Percentiles rank a stretch among this genome's conserved stretches.
phyloP scores from a whole-genome alignment of 108 stramenopile genomes.

The Pseudonitzschia multiseries region DNA sequence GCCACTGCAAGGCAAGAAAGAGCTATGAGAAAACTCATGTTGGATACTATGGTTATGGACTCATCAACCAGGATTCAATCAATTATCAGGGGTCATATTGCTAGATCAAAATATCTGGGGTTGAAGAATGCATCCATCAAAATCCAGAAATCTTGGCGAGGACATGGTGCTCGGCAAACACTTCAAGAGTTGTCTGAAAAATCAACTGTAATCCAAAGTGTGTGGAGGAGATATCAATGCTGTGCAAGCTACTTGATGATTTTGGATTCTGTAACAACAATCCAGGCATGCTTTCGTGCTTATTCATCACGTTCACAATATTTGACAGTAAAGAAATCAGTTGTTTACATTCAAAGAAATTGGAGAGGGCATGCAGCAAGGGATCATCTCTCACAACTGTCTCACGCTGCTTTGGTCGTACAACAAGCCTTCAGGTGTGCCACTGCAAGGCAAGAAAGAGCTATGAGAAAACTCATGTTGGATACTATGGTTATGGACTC shows the following conservation, averaged over 20 bases:
- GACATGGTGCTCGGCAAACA: not conserved
- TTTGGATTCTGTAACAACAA: not conserved
- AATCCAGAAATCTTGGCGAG: conserved; percentile 15
- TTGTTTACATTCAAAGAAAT: not conserved
- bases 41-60: not conserved
- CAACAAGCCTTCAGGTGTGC: conserved; percentile 12
- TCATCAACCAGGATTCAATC: conserved; percentile 20
- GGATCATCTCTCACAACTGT: not conserved
- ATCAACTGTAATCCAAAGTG: not conserved
- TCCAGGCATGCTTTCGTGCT: conserved; percentile 3
- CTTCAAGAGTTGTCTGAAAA: not conserved
- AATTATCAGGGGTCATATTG: conserved; percentile 3
- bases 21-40: not conserved
- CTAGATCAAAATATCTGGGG: not conserved
- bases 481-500: conserved; percentile 12
- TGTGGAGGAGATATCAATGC: conserved; percentile 1
- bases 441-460: conserved; percentile 6
- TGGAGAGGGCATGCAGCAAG: conserved; percentile 16
- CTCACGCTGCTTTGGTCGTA: not conserved
- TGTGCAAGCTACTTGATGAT: not conserved
- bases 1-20: conserved; percentile 11
- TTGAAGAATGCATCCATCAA: conserved; percentile 6
- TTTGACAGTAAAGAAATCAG: not conserved
- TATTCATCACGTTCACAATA: not conserved
- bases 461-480: conserved; percentile 1